Evolutionary conservation across 306 rosid genomes (phyloP), one percentile per base, ranked within the genome.

Genomic region (Lathyrus oleraceus): DNA sequence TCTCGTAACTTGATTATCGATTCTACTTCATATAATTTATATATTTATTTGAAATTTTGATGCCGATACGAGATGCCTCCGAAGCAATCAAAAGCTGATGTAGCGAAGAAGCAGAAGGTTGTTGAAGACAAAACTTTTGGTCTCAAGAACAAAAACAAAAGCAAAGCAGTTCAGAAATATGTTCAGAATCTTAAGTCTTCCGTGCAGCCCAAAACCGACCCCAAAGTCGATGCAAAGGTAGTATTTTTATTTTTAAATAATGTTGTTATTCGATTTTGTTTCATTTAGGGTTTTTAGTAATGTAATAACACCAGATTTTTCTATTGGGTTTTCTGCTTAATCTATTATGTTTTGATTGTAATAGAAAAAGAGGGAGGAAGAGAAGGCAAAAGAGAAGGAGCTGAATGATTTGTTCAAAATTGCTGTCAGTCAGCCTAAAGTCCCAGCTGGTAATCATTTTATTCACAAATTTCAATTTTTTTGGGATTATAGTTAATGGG

Each of bases 41-140:
- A 53, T 21, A 53, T 28, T 57, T 57, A 57, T 28, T 32, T 32
- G 5, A 20, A 40, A 39, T 15, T 82, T 77, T 40, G 62, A 73
- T 67, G 83, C 86, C 67, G 75, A 69, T 53, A 27, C 73, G 79
- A 74, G 72, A 93, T 93, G 98, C 98, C 97, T 69, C 98, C 98
- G 2, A 93, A 90, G 81, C 96, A 81, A 74, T 74, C 93, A 0
- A 93, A 90, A 71, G 73, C 87, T 69, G 98, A 93, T 56, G 0
- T 85, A 80, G 97, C 98, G 54, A 93, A 93, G 96, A 93, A 93
- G 87, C 97, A 90, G 96, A 93, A 90, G 83, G 28, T 88, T 53
- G 96, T 90, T 25, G 98, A 93, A 82, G 98, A 93, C 85, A 93
- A 93, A 85, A 93, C 98, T 47, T 93, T 93, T 70, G 97, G 97